Base-by-base conservation (phyloP, 805 yeast species). In the Wickerhamiella parazyma region DNA sequence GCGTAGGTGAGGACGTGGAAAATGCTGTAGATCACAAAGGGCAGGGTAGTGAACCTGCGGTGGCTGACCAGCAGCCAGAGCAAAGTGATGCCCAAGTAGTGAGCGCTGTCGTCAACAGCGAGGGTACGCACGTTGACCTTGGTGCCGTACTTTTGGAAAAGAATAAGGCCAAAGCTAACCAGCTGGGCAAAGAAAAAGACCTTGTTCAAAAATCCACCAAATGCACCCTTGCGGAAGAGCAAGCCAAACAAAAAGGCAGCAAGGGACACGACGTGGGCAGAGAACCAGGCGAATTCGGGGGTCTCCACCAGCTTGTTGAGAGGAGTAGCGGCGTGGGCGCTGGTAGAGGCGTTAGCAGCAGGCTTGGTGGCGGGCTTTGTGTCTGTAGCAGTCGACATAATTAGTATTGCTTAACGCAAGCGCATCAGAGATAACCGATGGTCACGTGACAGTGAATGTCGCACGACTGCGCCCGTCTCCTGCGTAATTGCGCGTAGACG, bases 1-100 rank as follows among this genome's bases (percentile, higher is more conserved):
- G 72, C 50, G 65, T 83, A 89, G 16, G 80, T 77, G 55, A 86
- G 66, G 9, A 75, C 76, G 59, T 87, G 96, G 74, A 89, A 86
- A 16, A 77, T 57, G 6, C 95, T 79, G 61, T 80, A 87, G 45
- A 82, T 65, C 37, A 75, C 66, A 57, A 81, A 85, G 44, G 96
- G 94, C 19, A 78, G 59, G 49, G 80, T 64, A 2, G 94, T 71
- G 44, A 82, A 57, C 26, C 73, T 61, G 49, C 73, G 72, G 47
- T 70, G 73, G 38, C 79, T 76, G 51, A 85, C 71, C 46, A 77
- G 57, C 55, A 71, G 62, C 76, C 76, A 74, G 35, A 66, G 67
- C 48, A 71, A 50, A 39, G 77, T 76, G 46, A 77, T 62, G 34
- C 68, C 59, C 42, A 82, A 68, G 62, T 86, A 87, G 51, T 84